These are phyloP conservation scores for Eucommia ulmoides DNA, from an alignment of 257 asterid species.

Conservation along the genomic window DNA sequence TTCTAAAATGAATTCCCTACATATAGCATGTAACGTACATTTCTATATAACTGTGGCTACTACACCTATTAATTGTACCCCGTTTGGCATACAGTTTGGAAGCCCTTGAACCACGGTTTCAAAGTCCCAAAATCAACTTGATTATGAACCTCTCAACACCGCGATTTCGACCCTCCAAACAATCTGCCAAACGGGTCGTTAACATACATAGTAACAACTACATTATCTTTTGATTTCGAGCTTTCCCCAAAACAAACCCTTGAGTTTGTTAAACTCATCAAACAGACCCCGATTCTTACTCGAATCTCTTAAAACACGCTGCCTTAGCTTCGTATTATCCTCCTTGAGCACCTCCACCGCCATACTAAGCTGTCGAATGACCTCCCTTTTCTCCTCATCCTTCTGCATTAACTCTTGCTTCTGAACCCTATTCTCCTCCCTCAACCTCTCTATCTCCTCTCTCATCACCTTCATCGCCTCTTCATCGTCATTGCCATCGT, in stretches of 20 bases:
- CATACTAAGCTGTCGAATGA: conserved; percentile 60
- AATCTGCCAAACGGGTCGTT: too few relatives aligned
- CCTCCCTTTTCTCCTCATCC: conserved; percentile 89
- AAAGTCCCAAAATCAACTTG: too few relatives aligned
- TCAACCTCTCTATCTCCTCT: conserved; percentile 46
- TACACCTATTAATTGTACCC: too few relatives aligned
- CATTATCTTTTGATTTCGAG: too few relatives aligned
- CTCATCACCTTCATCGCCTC: conserved; percentile 26
- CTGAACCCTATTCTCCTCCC: conserved; percentile 40
- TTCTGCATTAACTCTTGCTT: conserved; percentile 38
- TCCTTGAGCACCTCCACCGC: conserved; percentile 63
- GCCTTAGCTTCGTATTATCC: conserved; percentile 46
- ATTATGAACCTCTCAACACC: too few relatives aligned
- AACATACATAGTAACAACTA: too few relatives aligned
- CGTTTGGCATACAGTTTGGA: too few relatives aligned
- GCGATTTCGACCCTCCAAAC: too few relatives aligned
- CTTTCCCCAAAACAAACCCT: conserved; percentile 45
- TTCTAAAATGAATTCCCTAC: too few relatives aligned
- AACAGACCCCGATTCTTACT: conserved; percentile 27
- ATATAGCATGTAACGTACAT: too few relatives aligned
- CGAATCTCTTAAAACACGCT: conserved; percentile 16
- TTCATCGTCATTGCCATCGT: conserved; percentile 9
- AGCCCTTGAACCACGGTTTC: too few relatives aligned
- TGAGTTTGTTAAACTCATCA: conserved; percentile 18
- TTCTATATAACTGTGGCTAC: too few relatives aligned